Evolutionary conservation across 2,329 filamentous ascomycete species (phyloP), one percentile per base, ranked within the genome.

Genomic region (Colletotrichum destructivum): DNA sequence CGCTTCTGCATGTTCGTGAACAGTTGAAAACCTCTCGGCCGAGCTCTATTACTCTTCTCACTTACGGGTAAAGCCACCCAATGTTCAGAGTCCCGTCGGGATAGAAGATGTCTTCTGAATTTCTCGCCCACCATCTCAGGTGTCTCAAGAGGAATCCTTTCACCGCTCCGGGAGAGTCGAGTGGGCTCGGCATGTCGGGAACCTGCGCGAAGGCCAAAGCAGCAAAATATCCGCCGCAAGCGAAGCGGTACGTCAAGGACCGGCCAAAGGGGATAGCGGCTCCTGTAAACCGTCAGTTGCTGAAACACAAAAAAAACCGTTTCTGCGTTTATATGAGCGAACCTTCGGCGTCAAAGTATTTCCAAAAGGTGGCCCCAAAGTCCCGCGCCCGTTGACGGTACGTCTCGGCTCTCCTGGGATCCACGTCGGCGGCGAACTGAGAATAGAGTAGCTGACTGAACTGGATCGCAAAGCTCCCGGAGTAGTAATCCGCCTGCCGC

Each of bases 381-480:
- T 82, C 77, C 31, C 77, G 77, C 0, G 86, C 86, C 31, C 79
- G 78, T 35, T 80, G 70, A 38, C 77, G 78, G 74, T 84, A 88
- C 11, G 68, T 73, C 13, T 77, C 77, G 4, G 80, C 81, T 23
- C 86, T 77, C 40, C 76, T 72, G 0, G 79, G 77, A 60, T 88
- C 85, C 3, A 85, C 52, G 18, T 86, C 82, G 0, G 74, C 69
- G 0, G 84, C 84, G 70, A 85, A 84, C 9, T 81, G 83, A 0
- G 81, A 78, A 70, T 85, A 88, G 0, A 87, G 76, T 3, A 88
- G 75, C 69, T 88, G 86, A 2, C 81, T 83, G 44, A 87, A 88
- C 66, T 88, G 86, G 11, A 88, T 86, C 0, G 86, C 86, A 66
- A 88, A 88, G 56, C 86, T 88, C 0, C 86, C 86, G 1, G 86